These are phyloP conservation scores for Trichothecium roseum DNA, from an alignment of 2,329 filamentous ascomycete species.

Conservation along the genomic window DNA sequence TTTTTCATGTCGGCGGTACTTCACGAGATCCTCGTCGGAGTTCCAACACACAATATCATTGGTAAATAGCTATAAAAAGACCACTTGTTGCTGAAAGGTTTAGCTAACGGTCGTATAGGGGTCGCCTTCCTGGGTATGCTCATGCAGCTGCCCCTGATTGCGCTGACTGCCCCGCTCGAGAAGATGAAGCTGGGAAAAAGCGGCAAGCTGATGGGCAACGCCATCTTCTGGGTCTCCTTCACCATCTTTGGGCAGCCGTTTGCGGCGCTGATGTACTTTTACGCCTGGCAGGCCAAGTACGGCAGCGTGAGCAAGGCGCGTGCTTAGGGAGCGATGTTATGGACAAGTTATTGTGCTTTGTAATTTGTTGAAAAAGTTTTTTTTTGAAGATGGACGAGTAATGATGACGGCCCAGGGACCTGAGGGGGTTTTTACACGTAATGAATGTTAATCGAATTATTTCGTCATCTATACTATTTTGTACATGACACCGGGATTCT, in stretches of 20 bases:
- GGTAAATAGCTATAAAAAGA: slow-evolving; percentile 37
- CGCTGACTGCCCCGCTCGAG: slow-evolving; percentile 67
- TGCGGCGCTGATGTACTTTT: slow-evolving; percentile 88
- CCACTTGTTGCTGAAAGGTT: slow-evolving; percentile 4
- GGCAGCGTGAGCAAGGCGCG: slow-evolving; percentile 59
- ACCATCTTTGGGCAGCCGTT: slow-evolving; percentile 92
- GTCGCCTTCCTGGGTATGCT: slow-evolving; percentile 94
- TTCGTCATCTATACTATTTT: no score
- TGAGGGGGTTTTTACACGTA: no score
- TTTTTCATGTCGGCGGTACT: slow-evolving; percentile 83
- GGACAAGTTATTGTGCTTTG: no score
- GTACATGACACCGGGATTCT: no score
- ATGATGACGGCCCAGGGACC: no score
- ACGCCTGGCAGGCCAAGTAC: slow-evolving; percentile 97
- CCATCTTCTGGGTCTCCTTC: slow-evolving; percentile 94
- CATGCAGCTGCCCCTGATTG: slow-evolving; percentile 80
- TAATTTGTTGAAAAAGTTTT: no score
- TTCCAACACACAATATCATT: slow-evolving; percentile 90
- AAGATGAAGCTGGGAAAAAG: slow-evolving; percentile 61
- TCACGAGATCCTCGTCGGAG: slow-evolving; percentile 85
- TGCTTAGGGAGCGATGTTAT: background rate
- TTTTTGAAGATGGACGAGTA: background rate
- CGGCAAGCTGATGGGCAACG: slow-evolving; percentile 77
- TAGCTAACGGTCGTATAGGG: slow-evolving; percentile 33
- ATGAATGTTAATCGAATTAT: no score